Conservation (phyloP, 2,329 filamentous ascomycete genomes). For the Epichloe gansuensis region DNA sequence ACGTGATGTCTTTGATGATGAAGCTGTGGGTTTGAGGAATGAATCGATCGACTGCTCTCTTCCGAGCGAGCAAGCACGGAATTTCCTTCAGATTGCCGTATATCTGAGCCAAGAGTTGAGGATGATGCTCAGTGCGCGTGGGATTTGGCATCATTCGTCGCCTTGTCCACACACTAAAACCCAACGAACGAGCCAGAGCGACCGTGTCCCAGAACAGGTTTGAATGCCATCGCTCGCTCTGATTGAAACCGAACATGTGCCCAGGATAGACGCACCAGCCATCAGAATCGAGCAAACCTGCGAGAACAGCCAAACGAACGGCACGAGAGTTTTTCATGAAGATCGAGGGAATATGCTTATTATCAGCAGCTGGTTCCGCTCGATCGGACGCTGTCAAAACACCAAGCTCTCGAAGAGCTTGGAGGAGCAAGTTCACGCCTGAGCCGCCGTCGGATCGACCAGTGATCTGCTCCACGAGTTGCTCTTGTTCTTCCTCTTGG, state of each 20-base stretch:
- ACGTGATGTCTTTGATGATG: conserved; percentile 25
- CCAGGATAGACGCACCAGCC: background rate
- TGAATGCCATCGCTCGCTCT: background rate
- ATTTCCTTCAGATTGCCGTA: background rate
- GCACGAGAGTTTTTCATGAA: background rate
- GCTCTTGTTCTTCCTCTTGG: background rate
- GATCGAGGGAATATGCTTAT: background rate
- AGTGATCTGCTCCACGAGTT: background rate
- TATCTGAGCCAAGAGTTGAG: background rate
- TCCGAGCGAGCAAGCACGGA: background rate
- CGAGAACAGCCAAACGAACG: background rate
- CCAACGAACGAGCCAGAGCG: background rate
- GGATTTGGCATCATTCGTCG: background rate
- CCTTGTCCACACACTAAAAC: background rate
- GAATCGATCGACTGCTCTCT: conserved; percentile 4
- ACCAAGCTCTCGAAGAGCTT: background rate
- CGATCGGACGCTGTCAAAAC: background rate
- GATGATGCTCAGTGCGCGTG: background rate
- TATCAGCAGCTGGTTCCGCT: background rate
- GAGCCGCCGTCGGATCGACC: background rate
- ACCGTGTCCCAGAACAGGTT: background rate
- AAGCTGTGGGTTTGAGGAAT: conserved; percentile 22
- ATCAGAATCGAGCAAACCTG: background rate
- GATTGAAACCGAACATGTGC: background rate
- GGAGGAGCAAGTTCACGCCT: background rate